These are phyloP conservation scores for Puccinia hordei DNA, from an alignment of 1,284 basidiomycete species.

Conservation along the genomic window DNA sequence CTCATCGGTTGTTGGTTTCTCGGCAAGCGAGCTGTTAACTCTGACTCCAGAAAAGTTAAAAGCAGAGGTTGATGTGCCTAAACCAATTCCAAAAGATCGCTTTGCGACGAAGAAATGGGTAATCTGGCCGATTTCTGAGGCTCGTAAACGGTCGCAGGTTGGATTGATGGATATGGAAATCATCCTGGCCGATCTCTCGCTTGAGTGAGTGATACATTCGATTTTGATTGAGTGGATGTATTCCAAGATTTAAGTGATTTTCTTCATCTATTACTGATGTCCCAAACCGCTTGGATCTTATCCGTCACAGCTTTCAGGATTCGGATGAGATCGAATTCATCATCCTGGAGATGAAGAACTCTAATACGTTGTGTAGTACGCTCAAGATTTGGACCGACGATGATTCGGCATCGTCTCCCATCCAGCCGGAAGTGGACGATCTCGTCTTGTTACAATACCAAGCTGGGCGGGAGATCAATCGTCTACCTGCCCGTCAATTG, in stretches of 20 bases:
- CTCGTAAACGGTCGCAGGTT: neutral
- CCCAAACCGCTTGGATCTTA: too few relatives aligned
- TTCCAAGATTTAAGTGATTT: too few relatives aligned
- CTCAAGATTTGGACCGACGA: slow-evolving; percentile 28
- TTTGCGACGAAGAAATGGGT: slow-evolving; percentile 2
- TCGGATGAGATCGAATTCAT: neutral
- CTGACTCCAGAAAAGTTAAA: neutral
- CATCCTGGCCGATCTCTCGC: slow-evolving; percentile 18
- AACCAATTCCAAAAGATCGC: neutral
- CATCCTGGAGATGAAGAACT: slow-evolving; percentile 18
- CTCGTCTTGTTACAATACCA: slow-evolving; percentile 11
- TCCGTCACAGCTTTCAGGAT: neutral
- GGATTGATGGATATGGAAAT: slow-evolving; percentile 27
- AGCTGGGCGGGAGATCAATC: slow-evolving; percentile 14
- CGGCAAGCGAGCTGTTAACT: slow-evolving; percentile 2
- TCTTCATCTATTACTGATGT: neutral
- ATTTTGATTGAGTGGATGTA: too few relatives aligned
- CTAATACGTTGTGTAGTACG: neutral
- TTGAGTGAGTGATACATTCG: too few relatives aligned
- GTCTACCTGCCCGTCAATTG: neutral
- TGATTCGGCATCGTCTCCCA: slow-evolving; percentile 8
- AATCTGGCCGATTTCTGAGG: slow-evolving; percentile 25
- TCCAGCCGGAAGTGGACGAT: neutral
- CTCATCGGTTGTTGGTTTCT: slow-evolving; percentile 18
- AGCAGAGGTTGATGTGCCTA: neutral